Conservation (phyloP, 192 early-diverging fungal species). For the Dissophora ornata region DNA sequence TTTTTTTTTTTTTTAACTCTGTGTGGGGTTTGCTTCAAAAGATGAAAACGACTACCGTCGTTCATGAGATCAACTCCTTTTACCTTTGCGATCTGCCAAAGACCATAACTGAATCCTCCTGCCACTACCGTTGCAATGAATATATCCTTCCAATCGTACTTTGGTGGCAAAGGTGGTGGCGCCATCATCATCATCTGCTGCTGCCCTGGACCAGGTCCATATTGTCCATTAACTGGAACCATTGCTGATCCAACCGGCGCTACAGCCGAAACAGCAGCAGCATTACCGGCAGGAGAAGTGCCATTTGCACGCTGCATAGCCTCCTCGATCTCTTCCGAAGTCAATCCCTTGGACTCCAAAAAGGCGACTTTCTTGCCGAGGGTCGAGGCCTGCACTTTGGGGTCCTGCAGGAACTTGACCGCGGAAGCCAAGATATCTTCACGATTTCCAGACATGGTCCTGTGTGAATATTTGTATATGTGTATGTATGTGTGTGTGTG, state of each 20-base stretch:
- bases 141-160: conserved; percentile 93
- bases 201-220: conserved; percentile 32
- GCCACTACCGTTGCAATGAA: conserved; percentile 89
- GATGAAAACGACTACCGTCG: no score
- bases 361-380: conserved; percentile 95
- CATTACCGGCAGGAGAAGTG: conserved; percentile 20
- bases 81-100: conserved; percentile 82
- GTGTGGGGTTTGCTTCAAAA: no score
- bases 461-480: no score
- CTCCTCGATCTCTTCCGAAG: conserved; percentile 89
- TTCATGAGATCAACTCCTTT: no score
- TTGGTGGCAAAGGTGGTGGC: conserved; percentile 60
- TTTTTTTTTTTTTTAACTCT: no score
- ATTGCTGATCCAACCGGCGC: background rate
- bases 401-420: conserved; percentile 92
- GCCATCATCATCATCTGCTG: conserved; percentile 53
- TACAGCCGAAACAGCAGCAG: background rate
- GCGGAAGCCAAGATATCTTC: conserved; percentile 85
- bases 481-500: background rate
- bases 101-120: conserved; percentile 91
- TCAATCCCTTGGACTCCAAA: conserved; percentile 95
- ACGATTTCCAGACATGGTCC: conserved; percentile 62
- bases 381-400: conserved; percentile 89
- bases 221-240: conserved; percentile 12
- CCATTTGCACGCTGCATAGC: conserved; percentile 79